These are phyloP conservation scores for Claviceps quebecensis DNA, from an alignment of 2,329 filamentous ascomycete genomes.

Conservation along the genomic window DNA sequence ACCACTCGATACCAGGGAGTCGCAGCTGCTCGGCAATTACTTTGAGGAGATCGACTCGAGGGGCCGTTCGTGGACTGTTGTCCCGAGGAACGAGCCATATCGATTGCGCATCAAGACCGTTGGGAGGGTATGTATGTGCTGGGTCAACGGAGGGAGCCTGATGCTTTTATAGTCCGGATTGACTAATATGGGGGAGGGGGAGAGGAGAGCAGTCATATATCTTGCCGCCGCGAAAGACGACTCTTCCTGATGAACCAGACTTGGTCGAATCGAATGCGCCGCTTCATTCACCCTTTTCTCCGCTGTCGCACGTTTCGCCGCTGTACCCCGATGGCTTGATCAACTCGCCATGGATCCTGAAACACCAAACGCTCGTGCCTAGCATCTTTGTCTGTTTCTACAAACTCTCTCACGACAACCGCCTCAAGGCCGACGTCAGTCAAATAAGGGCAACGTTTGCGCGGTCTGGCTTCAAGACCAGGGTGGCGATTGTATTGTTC, in stretches of 20 bases:
- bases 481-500: slow-evolving; percentile 53
- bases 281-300: slow-evolving; percentile 87
- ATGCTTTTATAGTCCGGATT: slow-evolving; percentile 10
- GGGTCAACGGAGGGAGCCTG: background rate
- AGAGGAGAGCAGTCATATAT: slow-evolving; percentile 30
- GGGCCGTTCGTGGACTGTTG: slow-evolving; percentile 51
- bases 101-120: slow-evolving; percentile 58
- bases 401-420: slow-evolving; percentile 65
- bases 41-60: slow-evolving; percentile 53
- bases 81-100: slow-evolving; percentile 35
- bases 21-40: slow-evolving; percentile 48
- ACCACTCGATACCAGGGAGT: slow-evolving; percentile 48
- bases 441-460: slow-evolving; percentile 53
- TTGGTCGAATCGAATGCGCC: slow-evolving; percentile 33
- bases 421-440: slow-evolving; percentile 77
- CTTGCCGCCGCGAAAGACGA: slow-evolving; percentile 43
- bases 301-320: slow-evolving; percentile 66
- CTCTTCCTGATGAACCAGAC: slow-evolving; percentile 36
- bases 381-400: slow-evolving; percentile 74
- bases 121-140: slow-evolving; percentile 68
- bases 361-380: slow-evolving; percentile 76
- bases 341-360: slow-evolving; percentile 68
- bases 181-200: slow-evolving; percentile 7
- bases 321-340: slow-evolving; percentile 86
- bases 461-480: slow-evolving; percentile 62